Conservation (phyloP, 169 alveolate genomes). For the Plasmodium coatneyi region DNA sequence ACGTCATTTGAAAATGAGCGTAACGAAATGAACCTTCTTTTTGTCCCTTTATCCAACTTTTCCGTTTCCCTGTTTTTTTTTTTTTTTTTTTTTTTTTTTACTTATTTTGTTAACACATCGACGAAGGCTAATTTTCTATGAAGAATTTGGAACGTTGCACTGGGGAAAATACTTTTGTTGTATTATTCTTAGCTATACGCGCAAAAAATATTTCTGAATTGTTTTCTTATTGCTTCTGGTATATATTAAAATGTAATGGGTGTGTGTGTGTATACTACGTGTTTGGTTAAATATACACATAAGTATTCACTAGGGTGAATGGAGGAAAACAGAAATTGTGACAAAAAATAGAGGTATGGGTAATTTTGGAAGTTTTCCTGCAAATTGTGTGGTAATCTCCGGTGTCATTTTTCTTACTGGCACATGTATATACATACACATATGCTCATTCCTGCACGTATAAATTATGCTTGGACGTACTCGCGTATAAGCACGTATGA, state of each 20-base stretch:
- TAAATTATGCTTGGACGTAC: neutral
- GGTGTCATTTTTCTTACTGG: neutral
- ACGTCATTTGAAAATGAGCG: slow-evolving; percentile 10
- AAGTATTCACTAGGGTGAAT: neutral
- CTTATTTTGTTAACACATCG: slow-evolving; percentile 2
- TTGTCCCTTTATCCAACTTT: neutral
- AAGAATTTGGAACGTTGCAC: slow-evolving; percentile 21
- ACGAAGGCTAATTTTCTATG: slow-evolving; percentile 13
- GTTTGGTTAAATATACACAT: neutral
- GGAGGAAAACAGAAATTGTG: neutral
- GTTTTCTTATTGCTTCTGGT: slow-evolving; percentile 13
- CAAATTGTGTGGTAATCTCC: slow-evolving; percentile 3
- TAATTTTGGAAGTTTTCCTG: slow-evolving; percentile 14
- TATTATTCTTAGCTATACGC: neutral
- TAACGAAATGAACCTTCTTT: slow-evolving; percentile 19
- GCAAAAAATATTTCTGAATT: slow-evolving; percentile 14
- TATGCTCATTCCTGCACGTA: slow-evolving; percentile 15
- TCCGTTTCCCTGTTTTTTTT: slow-evolving; percentile 10
- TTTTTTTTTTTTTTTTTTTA: slow-evolving; percentile 14
- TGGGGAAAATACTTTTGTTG: neutral
- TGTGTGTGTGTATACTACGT: neutral
- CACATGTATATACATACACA: slow-evolving; percentile 14
- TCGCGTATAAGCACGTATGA: neutral
- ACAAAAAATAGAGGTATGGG: neutral
- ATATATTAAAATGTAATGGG: neutral